Conservation (phyloP, 1,284 basidiomycete species). For the Moesziomyces globuligerus region DNA sequence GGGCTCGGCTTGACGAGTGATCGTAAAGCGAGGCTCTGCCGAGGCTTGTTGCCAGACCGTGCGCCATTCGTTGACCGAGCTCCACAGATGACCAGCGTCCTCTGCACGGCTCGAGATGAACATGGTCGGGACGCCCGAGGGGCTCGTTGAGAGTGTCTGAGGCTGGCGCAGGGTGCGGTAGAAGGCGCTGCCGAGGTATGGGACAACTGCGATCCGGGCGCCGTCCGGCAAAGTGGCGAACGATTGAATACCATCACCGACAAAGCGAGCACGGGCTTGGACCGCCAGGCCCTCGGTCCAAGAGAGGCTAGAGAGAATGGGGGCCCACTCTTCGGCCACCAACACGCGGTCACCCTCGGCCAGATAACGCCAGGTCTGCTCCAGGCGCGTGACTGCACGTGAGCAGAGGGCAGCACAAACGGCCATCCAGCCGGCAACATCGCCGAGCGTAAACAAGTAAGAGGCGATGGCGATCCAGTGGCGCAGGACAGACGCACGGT, state of each 20-base stretch:
- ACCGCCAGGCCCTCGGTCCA: conserved; percentile 57
- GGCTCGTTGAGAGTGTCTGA: not conserved
- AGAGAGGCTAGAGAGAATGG: conserved; percentile 52
- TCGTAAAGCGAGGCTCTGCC: conserved; percentile 5
- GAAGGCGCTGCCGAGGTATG: conserved; percentile 52
- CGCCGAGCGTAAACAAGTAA: conserved; percentile 48
- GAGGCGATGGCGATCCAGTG: conserved; percentile 65
- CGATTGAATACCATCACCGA: conserved; percentile 15
- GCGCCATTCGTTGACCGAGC: conserved; percentile 21
- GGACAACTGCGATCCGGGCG: conserved; percentile 19
- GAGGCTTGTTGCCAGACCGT: conserved; percentile 16
- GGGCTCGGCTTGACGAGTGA: conserved; percentile 24
- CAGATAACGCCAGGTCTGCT: conserved; percentile 60
- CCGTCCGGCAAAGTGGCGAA: conserved; percentile 19
- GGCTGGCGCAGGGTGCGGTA: conserved; percentile 16
- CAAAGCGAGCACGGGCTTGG: conserved; percentile 33
- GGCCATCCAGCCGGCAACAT: conserved; percentile 62
- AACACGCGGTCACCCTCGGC: conserved; percentile 52
- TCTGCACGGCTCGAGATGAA: conserved; percentile 20
- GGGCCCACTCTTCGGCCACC: conserved; percentile 56
- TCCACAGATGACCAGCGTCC: conserved; percentile 17
- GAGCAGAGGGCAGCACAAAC: conserved; percentile 62
- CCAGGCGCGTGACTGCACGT: conserved; percentile 60
- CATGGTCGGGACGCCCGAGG: not conserved
- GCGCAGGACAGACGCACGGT: conserved; percentile 58